Evolutionary conservation across 805 yeast genomes (phyloP), one percentile per base, ranked within the genome.

Genomic region (Cyberlindnera xishuangbannaensis): DNA sequence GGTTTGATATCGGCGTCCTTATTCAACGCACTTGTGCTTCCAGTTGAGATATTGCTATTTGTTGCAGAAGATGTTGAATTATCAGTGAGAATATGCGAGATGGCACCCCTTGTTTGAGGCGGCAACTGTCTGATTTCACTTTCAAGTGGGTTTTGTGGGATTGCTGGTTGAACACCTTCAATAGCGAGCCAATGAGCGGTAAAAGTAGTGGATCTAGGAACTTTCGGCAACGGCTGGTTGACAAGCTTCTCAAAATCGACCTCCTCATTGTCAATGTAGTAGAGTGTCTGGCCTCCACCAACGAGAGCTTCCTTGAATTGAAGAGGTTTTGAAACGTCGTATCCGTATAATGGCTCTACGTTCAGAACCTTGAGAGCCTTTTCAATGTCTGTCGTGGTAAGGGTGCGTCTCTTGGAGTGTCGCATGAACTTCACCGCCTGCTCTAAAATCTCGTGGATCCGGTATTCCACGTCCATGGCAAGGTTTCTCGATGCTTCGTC

Each of bases 401-500:
- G 62, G 0, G 83, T 72, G 40, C 83, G 81, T 29, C 97, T 67
- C 58, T 88, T 90, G 18, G 92, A 77, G 58, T 92, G 97, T 47
- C 96, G 72, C 90, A 90, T 92, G 59, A 90, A 90, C 58, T 92
- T 92, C 36, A 83, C 76, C 15, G 98, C 97, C 45, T 92, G 95
- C 56, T 92, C 98, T 40, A 94, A 65, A 25, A 92, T 83, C 61
- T 92, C 97, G 56, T 90, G 90, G 44, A 92, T 84, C 42, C 98
- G 73, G 57, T 94, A 92, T 62, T 92, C 99, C n/a, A 92, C 94
- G 56, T 92, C 99, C 98, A 92, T 92, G 6, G 99, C 97, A 41
- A 92, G 64, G 42, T 92, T 85, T 53, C 86, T 84, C 30, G 96
- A 83, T 2, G 90, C 95, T 40, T 94, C 98, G 34, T 90, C 97